Evolutionary conservation across 306 rosid genomes (phyloP), one percentile per base, ranked within the genome.

Genomic region (Carpinus viminea): DNA sequence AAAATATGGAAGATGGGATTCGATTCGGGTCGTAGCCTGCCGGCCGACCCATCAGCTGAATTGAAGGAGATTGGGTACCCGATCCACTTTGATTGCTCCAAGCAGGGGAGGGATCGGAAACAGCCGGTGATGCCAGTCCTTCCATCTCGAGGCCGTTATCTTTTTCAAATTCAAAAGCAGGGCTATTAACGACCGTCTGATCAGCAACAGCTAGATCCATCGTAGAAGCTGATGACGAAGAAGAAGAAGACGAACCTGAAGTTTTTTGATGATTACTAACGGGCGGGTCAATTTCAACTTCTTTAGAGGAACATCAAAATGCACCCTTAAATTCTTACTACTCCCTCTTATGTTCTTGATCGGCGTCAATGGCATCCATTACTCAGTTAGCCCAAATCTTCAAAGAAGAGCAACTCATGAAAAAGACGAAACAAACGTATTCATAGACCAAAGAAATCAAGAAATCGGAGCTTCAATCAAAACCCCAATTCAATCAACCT

Each of bases 1-100:
- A 26, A 72, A 92, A 92, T 24, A 89, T 21, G 18, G 89, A 76
- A 12, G 85, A 28, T 0, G 97, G 97, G 43, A 90, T 87, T 69
- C 93, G 88, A 46, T 70, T 73, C 3, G 96, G 89, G 15, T 92
- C 97, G 74, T 87, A 86, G 5, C 86, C 89, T 28, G 80, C 8
- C 0, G 79, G 57, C 43, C 73, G 26, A 38, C 51, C 65, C 76
- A 75, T 78, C 12, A 1, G 0, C 38, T 76, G 88, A 76, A 4
- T 17, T 60, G 75, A 79, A 2, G 85, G 83, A 31, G 84, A 78
- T 41, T 83, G 92, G 12, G 79, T 6, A 7, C 41, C 46, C 73
- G 87, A 47, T 17, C 75, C 84, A 50, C 82, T 59, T 71, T 82
- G 88, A 16, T 17, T 47, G 73, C 91, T 89, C 90, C 87, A 81